These are phyloP conservation scores for Blastobotrys buckinghamii DNA, from an alignment of 1,139 yeast species.

Conservation along the genomic window DNA sequence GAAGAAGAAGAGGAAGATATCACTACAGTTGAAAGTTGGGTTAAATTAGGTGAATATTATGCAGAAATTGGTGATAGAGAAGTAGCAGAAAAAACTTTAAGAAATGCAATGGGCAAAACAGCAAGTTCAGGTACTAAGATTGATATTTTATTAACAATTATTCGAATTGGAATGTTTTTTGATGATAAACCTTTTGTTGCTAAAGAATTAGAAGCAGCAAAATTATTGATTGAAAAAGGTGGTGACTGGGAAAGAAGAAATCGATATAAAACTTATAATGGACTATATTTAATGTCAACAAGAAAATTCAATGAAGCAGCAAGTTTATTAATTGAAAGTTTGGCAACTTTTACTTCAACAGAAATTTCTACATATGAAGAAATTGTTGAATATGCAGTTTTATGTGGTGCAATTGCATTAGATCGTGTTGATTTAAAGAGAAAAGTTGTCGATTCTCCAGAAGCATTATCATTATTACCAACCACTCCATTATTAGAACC, in stretches of 20 bases:
- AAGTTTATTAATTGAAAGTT: slow-evolving; percentile 74
- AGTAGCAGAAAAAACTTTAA: slow-evolving; percentile 66
- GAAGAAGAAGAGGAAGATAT: slow-evolving; percentile 88
- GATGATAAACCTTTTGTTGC: slow-evolving; percentile 68
- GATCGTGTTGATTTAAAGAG: slow-evolving; percentile 79
- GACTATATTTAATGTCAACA: slow-evolving; percentile 76
- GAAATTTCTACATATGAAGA: slow-evolving; percentile 88
- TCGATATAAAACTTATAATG: slow-evolving; percentile 85
- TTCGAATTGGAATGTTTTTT: slow-evolving; percentile 83
- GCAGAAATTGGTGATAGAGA: slow-evolving; percentile 74
- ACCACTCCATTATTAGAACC: slow-evolving; percentile 72
- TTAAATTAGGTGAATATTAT: slow-evolving; percentile 81
- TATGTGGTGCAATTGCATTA: slow-evolving; percentile 77
- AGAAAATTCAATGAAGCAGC: slow-evolving; percentile 85
- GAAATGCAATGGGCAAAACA: slow-evolving; percentile 71
- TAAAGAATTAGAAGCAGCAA: slow-evolving; percentile 68
- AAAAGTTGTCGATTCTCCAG: slow-evolving; percentile 90
- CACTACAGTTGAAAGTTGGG: slow-evolving; percentile 71
- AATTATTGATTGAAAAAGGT: slow-evolving; percentile 79
- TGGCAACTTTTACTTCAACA: slow-evolving; percentile 94
- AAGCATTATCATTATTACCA: slow-evolving; percentile 74
- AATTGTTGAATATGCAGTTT: slow-evolving; percentile 81
- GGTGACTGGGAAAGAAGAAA: slow-evolving; percentile 99
- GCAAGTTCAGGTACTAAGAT: slow-evolving; percentile 88
- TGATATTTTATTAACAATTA: slow-evolving; percentile 72